Evolutionary conservation across 2,329 filamentous ascomycete genomes (phyloP), one percentile per base, ranked within the genome.

Genomic region (Thermothelomyces thermophilus): DNA sequence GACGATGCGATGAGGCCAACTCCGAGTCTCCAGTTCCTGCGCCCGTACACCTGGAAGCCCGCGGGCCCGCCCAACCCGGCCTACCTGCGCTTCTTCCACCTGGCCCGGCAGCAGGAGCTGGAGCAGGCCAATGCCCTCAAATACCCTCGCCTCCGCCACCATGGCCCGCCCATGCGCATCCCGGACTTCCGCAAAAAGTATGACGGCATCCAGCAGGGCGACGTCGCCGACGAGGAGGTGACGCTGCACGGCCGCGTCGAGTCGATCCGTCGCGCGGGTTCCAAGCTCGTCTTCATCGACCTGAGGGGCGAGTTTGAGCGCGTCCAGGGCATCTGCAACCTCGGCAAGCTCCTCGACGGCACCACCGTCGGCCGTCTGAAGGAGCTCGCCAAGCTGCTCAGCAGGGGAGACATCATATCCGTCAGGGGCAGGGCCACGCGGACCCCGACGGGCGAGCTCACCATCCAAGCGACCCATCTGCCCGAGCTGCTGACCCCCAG

Each of bases 221-320:
- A 24, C 9, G 52, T 58, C 4, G 48, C 58, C 4, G 59, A 64
- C 24, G 61, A 67, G 42, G 57, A 66, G 45, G 59, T 63, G 22
- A 62, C 67, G 2, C 54, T 67, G 36, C 58, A 60, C 62, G 64
- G 90, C 67, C 88, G 89, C 64, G 76, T 95, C 56, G 75, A 77
- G 61, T 82, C 83, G 41, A 78, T 86, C 63, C 86, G 88, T 55
- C 73, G 79, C 41, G 77, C 82, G 48, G 84, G 90, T 58, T 83
- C 80, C 59, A 88, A 86, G 68, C 81, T 98, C 59, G 74, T 89
- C 56, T 98, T 98, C 67, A 67, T 96, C 58, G 86, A 93, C 68
- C 71, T 97, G 43, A 74, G 82, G 58, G 82, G 89, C 65, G 82
- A 88, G 63, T 84, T 83, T 50, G 70, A 81, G 58, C 79, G 76